Conservation (phyloP, 192 early-diverging fungal genomes). For the Cladochytrium replicatum region DNA sequence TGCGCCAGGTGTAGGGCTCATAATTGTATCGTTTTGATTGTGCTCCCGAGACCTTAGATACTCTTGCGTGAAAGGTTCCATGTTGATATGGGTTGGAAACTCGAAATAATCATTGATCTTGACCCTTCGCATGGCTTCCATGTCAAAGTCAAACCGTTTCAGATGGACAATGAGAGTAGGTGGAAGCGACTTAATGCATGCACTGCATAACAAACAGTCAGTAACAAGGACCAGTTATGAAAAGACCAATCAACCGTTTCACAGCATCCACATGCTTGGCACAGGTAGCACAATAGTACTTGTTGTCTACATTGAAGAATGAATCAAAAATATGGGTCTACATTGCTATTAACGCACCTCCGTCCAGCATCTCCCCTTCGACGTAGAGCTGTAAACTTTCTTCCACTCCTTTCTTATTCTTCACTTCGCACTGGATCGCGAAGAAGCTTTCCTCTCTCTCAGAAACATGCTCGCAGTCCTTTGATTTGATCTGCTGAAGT, state of each 20-base stretch:
- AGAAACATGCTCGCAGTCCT: conserved; percentile 44
- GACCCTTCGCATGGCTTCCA: conserved; percentile 40
- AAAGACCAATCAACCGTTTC: conserved; percentile 22
- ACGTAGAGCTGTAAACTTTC: conserved; percentile 50
- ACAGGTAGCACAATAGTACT: conserved; percentile 41
- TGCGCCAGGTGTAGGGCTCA: no score
- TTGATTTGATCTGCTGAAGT: conserved; percentile 48
- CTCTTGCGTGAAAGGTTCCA: no score
- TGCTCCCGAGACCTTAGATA: no score
- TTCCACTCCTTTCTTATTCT: conserved; percentile 40
- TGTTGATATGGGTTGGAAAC: conserved; percentile 41
- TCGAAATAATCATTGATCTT: conserved; percentile 55
- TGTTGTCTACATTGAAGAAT: conserved; percentile 41
- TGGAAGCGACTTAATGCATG: conserved; percentile 45
- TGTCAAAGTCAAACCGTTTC: conserved; percentile 53
- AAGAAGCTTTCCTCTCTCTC: conserved; percentile 42
- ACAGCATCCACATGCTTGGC: conserved; percentile 48
- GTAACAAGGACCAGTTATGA: background rate
- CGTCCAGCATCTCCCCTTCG: conserved; percentile 45
- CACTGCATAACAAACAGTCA: conserved; percentile 4
- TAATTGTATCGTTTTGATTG: no score
- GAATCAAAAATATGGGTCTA: background rate
- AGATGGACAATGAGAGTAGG: conserved; percentile 47
- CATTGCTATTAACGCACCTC: conserved; percentile 22
- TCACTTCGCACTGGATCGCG: conserved; percentile 45